Evolutionary conservation across 2,329 filamentous ascomycete species (phyloP).

Genomic region (Ploettnerulaceae sp.): DNA sequence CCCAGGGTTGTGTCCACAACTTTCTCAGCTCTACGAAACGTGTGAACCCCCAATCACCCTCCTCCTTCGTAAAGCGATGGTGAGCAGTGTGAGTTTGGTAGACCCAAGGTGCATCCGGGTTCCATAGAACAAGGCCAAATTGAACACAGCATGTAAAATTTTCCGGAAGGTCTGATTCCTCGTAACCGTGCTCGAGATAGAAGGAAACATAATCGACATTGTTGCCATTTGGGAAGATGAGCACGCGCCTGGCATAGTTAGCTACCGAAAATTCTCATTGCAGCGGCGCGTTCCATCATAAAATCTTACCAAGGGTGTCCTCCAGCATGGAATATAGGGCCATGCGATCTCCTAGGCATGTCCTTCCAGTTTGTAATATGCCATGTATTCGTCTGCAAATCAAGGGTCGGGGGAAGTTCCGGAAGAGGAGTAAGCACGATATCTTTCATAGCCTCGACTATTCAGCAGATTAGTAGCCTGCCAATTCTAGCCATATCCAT

Average conservation of each 20-base stretch:
- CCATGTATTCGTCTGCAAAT: constrained; percentile 78
- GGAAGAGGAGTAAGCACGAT: constrained; percentile 65
- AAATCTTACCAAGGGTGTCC: constrained; percentile 73
- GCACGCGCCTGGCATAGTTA: constrained; percentile 62
- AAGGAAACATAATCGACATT: constrained; percentile 91
- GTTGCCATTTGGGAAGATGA: constrained; percentile 94
- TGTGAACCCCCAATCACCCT: constrained; percentile 99
- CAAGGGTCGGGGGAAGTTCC: constrained; percentile 74
- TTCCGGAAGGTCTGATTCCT: constrained; percentile 59
- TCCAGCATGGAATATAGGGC: constrained; percentile 80
- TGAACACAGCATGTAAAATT: constrained; percentile 97
- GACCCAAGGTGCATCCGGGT: constrained; percentile 84
- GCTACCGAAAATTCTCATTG: not conserved
- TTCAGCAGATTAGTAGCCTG: constrained; percentile 18
- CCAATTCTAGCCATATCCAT: not conserved
- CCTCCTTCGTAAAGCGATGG: constrained; percentile 92
- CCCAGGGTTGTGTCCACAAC: constrained; percentile 76
- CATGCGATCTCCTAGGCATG: constrained; percentile 75
- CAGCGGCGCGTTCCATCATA: not conserved
- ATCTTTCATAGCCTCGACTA: constrained; percentile 82
- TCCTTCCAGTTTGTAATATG: constrained; percentile 77
- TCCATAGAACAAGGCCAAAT: constrained; percentile 91
- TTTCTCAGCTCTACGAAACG: constrained; percentile 83
- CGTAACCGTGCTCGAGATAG: constrained; percentile 89
- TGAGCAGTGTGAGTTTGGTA: constrained; percentile 79